Conservation (phyloP, 2,329 filamentous ascomycete species). For the Phialophora tarda region DNA sequence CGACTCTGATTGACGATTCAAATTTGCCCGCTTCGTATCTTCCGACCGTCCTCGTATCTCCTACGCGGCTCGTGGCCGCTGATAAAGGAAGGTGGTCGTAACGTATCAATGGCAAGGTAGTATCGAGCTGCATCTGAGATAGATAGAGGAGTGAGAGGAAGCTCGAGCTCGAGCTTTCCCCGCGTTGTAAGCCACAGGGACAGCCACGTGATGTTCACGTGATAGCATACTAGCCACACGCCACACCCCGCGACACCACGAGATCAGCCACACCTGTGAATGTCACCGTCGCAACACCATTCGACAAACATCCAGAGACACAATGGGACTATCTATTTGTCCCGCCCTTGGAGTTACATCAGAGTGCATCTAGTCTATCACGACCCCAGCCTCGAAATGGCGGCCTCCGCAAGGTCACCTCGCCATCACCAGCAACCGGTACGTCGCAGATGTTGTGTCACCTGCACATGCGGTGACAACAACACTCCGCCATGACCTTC, state of each 20-base stretch:
- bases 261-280: slow-evolving; percentile 4
- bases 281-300: slow-evolving; percentile 21
- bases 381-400: background rate
- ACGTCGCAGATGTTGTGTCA: slow-evolving; percentile 17
- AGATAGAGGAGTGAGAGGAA: no score
- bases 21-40: background rate
- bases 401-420: background rate
- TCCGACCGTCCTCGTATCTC: background rate
- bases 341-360: slow-evolving; percentile 14
- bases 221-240: background rate
- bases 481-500: slow-evolving; percentile 8
- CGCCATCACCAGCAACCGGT: slow-evolving; percentile 10
- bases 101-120: slow-evolving; percentile 23
- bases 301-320: background rate
- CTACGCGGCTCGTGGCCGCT: background rate
- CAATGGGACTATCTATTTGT: background rate
- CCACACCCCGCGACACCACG: background rate
- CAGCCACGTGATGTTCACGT: background rate
- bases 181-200: slow-evolving; percentile 3
- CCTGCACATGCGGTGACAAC: slow-evolving; percentile 15
- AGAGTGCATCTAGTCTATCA: slow-evolving; percentile 8
- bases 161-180: slow-evolving; percentile 2
- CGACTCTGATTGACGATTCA: background rate
- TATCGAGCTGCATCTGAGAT: background rate
- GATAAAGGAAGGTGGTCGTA: slow-evolving; percentile 19